Evolutionary conservation across 2,329 filamentous ascomycete genomes (phyloP), one percentile per base, ranked within the genome.

Genomic region (Pseudogymnoascus sp.): DNA sequence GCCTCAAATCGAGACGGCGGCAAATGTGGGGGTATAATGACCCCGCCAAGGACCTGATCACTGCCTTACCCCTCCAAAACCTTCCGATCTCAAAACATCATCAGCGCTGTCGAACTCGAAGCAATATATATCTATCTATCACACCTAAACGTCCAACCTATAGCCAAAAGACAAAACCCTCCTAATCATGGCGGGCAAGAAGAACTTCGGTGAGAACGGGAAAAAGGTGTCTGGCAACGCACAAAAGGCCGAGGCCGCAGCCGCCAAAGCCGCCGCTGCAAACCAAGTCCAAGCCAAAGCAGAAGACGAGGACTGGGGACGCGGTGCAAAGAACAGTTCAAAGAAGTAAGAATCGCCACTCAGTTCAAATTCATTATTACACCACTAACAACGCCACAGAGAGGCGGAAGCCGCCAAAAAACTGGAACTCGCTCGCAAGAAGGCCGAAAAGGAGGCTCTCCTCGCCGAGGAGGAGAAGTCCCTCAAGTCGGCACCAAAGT

Each of bases 141-240:
- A 39, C 8, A 23, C 57, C 10, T 36, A 60, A 36, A 23, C 14
- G 23, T 8, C 11, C 4, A 16, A 37, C 57, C 5, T 40, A 42
- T 62, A n/a, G 23, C 23, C 12, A 29, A 57, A 31, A 10, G 21
- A 42, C 8, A 40, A 31, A n/a, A 12, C 14, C 6, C 12, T 29
- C 16, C 29, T 42, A 62, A 79, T 68, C 68, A 93, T 93, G 89
- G 87, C 81, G 29, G 83, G 82, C 70, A 91, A 90, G 77, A 93
- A 90, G 76, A 84, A 81, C 72, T 76, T 69, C 77, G 83, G 79
- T 62, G 92, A 96, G 67, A 91, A 89, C 78, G 88, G 83, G 75
- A 97, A 96, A 79, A 97, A 97, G 80, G 91, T 79, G 2, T 85
- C 88, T 7, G 95, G 93, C 68, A 91, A 97, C 76, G 92, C 93